Conservation (phyloP, 371 early-diverging fungal species). For the Lichtheimia ramosa region DNA sequence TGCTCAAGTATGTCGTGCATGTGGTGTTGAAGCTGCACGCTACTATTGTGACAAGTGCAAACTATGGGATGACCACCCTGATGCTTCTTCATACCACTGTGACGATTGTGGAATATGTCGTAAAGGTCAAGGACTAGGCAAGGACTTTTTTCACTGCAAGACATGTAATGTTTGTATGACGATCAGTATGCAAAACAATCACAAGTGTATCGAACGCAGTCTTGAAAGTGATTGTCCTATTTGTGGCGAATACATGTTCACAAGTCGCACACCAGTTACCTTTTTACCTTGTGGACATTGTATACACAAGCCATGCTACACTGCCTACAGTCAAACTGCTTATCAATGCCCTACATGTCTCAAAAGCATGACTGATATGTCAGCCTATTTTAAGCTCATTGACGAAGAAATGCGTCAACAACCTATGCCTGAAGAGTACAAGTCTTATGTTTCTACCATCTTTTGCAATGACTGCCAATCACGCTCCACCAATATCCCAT, state of each 20-base stretch:
- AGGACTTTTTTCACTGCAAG: conserved; percentile 92
- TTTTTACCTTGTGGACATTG: conserved; percentile 95
- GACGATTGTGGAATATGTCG: conserved; percentile 92
- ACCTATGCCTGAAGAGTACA: conserved; percentile 90
- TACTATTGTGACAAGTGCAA: conserved; percentile 95
- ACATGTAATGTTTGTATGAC: conserved; percentile 93
- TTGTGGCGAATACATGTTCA: conserved; percentile 96
- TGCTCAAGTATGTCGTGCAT: conserved; percentile 70
- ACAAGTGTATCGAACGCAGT: conserved; percentile 92
- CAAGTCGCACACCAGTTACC: conserved; percentile 74
- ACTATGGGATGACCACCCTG: conserved; percentile 86
- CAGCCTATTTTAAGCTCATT: conserved; percentile 76
- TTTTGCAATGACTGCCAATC: conserved; percentile 96
- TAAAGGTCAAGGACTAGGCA: conserved; percentile 75
- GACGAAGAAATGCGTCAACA: conserved; percentile 79
- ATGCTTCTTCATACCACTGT: conserved; percentile 88
- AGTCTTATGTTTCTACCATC: conserved; percentile 61
- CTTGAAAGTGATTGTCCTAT: conserved; percentile 95
- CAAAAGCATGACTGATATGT: conserved; percentile 89
- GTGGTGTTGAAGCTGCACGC: conserved; percentile 61
- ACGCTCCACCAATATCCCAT: conserved; percentile 72
- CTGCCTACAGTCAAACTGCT: conserved; percentile 79
- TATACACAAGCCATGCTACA: conserved; percentile 88
- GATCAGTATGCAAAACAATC: conserved; percentile 68
- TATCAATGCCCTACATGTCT: conserved; percentile 97